Percentiles rank a stretch among this genome's conserved stretches.
Evolutionary conservation across 192 early-diverging fungal genomes (phyloP).

Genomic region (Coemansia sp.): DNA sequence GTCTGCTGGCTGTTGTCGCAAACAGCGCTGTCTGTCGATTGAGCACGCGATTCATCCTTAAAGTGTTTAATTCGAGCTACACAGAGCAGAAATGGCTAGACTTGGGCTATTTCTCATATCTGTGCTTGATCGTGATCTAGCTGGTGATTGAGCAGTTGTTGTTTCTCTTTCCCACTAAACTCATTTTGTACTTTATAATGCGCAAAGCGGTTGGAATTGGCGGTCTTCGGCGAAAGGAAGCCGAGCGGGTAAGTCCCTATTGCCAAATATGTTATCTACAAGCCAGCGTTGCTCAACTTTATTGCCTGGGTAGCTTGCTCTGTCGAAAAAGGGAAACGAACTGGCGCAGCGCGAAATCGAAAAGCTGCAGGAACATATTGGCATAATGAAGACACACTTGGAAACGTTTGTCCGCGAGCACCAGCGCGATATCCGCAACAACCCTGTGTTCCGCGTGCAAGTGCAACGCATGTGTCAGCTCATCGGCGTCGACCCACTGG

Average conservation of each 20-base stretch:
- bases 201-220: slow-evolving; percentile 56
- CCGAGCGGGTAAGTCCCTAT: slow-evolving; percentile 36
- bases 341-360: slow-evolving; percentile 53
- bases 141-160: not conserved
- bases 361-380: slow-evolving; percentile 68
- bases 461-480: slow-evolving; percentile 93
- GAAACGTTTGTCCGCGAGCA: slow-evolving; percentile 85
- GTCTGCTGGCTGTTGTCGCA: not conserved
- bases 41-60: slow-evolving; percentile 42
- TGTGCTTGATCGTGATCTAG: not conserved
- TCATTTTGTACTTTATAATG: slow-evolving; percentile 15
- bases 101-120: not conserved
- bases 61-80: too few species aligned
- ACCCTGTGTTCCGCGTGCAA: slow-evolving; percentile 82
- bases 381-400: slow-evolving; percentile 76
- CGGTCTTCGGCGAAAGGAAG: slow-evolving; percentile 56
- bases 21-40: not conserved
- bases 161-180: not conserved
- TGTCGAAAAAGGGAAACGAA: slow-evolving; percentile 45
- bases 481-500: slow-evolving; percentile 93
- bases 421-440: slow-evolving; percentile 81
- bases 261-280: not conserved
- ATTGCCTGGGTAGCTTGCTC: slow-evolving; percentile 13
- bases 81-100: not conserved
- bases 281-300: not conserved